Evolutionary conservation across 192 early-diverging fungal species (phyloP).

Genomic region (Dimargaris verticillata): DNA sequence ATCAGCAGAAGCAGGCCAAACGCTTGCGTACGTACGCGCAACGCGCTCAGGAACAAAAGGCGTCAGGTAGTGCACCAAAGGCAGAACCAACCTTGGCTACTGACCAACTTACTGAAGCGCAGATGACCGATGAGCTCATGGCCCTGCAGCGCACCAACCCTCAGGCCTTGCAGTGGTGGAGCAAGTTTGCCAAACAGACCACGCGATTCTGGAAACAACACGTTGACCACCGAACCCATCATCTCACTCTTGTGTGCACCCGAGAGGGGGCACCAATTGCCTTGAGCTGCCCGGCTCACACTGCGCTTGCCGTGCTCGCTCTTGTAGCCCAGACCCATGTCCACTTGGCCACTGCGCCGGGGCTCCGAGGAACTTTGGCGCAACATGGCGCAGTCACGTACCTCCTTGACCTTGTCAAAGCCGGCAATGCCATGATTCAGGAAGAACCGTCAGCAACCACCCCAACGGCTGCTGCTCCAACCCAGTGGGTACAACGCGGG

Average conservation of each 20-base stretch:
- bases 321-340: background rate
- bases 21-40: background rate
- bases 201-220: conserved; percentile 1
- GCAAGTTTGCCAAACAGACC: background rate
- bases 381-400: background rate
- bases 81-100: background rate
- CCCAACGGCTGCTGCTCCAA: background rate
- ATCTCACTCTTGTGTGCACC: background rate
- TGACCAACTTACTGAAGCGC: background rate
- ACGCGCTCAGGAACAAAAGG: background rate
- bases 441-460: background rate
- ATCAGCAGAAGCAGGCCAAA: background rate
- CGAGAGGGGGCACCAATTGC: background rate
- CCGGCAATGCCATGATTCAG: background rate
- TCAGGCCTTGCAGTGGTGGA: background rate
- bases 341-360: background rate
- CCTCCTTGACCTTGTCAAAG: background rate
- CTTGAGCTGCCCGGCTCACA: background rate
- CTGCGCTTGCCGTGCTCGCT: background rate
- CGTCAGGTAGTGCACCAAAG: background rate
- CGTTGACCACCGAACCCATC: background rate
- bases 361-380: background rate
- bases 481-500: background rate
- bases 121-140: background rate
- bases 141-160: background rate